These are phyloP conservation scores for Cynara cardunculus DNA, from an alignment of 129 eudicot species.

Conservation along the genomic window DNA sequence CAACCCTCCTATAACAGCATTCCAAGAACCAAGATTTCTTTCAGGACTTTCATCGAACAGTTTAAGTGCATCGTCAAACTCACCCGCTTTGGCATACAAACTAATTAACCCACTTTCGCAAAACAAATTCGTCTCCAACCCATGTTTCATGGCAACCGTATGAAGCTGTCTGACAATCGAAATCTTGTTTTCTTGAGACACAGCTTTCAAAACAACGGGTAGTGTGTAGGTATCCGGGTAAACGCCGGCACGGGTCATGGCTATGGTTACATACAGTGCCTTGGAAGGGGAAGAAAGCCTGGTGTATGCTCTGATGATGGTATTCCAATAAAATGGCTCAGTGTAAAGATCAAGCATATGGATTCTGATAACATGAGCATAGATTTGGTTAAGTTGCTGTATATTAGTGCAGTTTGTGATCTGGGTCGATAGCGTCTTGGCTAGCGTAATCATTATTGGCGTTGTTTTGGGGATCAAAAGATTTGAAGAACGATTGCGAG, in stretches of 20 bases:
- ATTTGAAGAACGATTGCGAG: conserved; percentile 22
- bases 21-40: conserved; percentile 85
- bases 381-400: conserved; percentile 42
- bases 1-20: conserved; percentile 72
- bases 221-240: conserved; percentile 61
- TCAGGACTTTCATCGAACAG: conserved; percentile 78
- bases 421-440: conserved; percentile 39
- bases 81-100: conserved; percentile 53
- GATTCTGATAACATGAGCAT: conserved; percentile 54
- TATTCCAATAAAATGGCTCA: conserved; percentile 65
- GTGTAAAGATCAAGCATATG: conserved; percentile 42
- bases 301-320: conserved; percentile 50
- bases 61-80: conserved; percentile 47
- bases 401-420: conserved; percentile 48
- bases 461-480: background rate
- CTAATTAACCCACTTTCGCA: conserved; percentile 87
- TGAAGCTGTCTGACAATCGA: conserved; percentile 38
- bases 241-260: conserved; percentile 57
- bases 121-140: conserved; percentile 45
- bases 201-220: conserved; percentile 61
- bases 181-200: conserved; percentile 29
- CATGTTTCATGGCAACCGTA: conserved; percentile 45
- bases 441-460: background rate
- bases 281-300: conserved; percentile 42
- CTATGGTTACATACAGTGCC: conserved; percentile 40